phyloP scores from a whole-genome alignment of 2,329 filamentous ascomycete genomes.

The Pseudopyrenochaeta lycopersici region DNA sequence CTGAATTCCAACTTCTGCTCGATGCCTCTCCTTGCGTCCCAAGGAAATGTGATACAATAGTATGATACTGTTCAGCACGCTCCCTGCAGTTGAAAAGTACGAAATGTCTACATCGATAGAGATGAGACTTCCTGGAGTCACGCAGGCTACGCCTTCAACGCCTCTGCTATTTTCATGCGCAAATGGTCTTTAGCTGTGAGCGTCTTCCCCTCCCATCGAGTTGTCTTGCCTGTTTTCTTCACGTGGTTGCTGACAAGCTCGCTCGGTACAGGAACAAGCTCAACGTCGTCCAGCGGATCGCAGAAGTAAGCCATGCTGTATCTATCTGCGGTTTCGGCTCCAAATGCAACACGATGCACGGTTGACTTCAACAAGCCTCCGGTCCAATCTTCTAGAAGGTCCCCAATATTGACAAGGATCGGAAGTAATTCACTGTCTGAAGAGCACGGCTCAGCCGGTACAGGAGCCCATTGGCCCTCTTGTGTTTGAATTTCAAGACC shows the following conservation, averaged over 20 bases:
- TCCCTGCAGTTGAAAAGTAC: too few species aligned
- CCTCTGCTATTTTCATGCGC: background rate
- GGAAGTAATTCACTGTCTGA: background rate
- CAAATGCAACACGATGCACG: background rate
- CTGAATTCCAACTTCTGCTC: too few species aligned
- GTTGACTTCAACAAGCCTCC: background rate
- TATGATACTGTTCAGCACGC: too few species aligned
- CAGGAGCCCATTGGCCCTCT: background rate
- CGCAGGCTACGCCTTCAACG: background rate
- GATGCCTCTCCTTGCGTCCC: too few species aligned
- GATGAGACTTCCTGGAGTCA: background rate
- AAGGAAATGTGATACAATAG: too few species aligned
- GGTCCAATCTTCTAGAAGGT: background rate
- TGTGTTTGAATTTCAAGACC: background rate
- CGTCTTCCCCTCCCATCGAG: background rate
- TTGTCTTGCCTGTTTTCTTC: background rate
- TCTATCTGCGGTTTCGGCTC: background rate
- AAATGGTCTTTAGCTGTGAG: background rate
- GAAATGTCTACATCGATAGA: background rate
- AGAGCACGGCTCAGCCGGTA: background rate
- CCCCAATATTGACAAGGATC: background rate
- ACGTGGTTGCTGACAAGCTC: background rate
- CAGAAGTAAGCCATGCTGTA: background rate
- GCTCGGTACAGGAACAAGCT: background rate
- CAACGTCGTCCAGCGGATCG: background rate